Percentiles rank a stretch among this genome's conserved stretches.
These are phyloP conservation scores for Quercus robur DNA, from an alignment of 306 rosid species.

Conservation along the genomic window DNA sequence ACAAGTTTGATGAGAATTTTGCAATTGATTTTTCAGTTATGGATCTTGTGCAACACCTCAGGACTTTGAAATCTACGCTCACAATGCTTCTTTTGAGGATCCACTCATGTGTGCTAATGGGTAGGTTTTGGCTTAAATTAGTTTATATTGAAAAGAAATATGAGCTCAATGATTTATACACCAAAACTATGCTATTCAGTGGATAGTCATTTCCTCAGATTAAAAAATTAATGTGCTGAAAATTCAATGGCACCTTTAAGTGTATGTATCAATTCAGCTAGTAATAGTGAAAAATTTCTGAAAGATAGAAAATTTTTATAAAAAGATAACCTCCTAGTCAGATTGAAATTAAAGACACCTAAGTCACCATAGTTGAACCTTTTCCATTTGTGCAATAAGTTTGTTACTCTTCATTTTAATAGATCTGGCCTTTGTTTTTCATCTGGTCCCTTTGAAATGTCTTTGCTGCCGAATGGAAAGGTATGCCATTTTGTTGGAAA, in stretches of 20 bases:
- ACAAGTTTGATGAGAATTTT: slow-evolving; percentile 1
- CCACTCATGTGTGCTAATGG: slow-evolving; percentile 79
- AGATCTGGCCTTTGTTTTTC: too few species aligned
- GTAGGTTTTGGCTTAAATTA: slow-evolving; percentile 21
- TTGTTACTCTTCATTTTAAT: neutral
- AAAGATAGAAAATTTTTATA: too few species aligned
- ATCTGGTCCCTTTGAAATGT: neutral
- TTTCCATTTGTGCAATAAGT: too few species aligned
- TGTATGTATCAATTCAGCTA: too few species aligned
- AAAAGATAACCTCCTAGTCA: too few species aligned
- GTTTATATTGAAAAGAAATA: neutral
- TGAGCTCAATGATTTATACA: neutral
- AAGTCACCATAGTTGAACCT: too few species aligned
- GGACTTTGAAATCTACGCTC: slow-evolving; percentile 71
- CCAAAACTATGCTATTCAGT: neutral
- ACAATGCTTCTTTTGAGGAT: slow-evolving; percentile 78
- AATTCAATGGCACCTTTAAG: neutral
- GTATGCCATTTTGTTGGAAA: neutral
- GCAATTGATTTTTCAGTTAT: slow-evolving; percentile 46
- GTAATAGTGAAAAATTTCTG: too few species aligned
- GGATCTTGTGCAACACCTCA: slow-evolving; percentile 58
- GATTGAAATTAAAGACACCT: too few species aligned
- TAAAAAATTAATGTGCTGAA: neutral
- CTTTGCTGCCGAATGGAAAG: neutral
- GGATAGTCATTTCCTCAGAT: neutral